phyloP scores from a whole-genome alignment of 495 filamentous ascomycete species.

The Xylaria scruposa region DNA sequence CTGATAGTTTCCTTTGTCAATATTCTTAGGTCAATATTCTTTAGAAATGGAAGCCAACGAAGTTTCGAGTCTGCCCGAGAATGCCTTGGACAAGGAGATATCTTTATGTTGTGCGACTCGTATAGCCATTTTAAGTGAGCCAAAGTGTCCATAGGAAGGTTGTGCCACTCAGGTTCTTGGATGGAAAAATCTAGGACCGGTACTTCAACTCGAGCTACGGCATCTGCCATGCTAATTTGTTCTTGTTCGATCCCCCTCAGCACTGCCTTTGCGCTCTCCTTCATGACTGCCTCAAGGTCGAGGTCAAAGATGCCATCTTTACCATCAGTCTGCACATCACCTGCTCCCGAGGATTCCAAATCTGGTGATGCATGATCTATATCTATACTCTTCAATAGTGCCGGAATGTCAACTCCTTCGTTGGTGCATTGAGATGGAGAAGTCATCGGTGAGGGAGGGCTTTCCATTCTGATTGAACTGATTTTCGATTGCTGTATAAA shows the following conservation, averaged over 20 bases:
- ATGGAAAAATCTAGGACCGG: conserved; percentile 67
- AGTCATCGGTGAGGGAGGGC: conserved; percentile 33
- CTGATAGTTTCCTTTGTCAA: conserved; percentile 43
- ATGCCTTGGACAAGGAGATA: conserved; percentile 50
- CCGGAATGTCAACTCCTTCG: conserved; percentile 17
- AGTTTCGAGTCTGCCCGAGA: conserved; percentile 52
- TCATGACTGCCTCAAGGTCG: conserved; percentile 52
- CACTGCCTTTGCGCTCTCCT: conserved; percentile 50
- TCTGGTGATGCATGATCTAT: conserved; percentile 28
- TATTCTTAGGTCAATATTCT: conserved; percentile 38
- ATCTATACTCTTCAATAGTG: conserved; percentile 27
- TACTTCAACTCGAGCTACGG: conserved; percentile 61
- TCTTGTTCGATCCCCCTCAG: conserved; percentile 64
- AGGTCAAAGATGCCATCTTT: conserved; percentile 40
- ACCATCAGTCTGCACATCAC: neutral
- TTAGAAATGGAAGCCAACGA: conserved; percentile 55
- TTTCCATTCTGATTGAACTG: conserved; percentile 28
- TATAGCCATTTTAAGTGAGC: conserved; percentile 44
- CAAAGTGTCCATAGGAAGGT: conserved; percentile 29
- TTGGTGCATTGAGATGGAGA: neutral
- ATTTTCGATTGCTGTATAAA: conserved; percentile 27
- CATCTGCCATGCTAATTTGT: conserved; percentile 63
- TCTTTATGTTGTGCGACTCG: conserved; percentile 35
- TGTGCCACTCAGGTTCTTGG: conserved; percentile 62
- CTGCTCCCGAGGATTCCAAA: neutral